Evolutionary conservation across 192 early-diverging fungal species (phyloP).

Genomic region (Mortierella claussenii): DNA sequence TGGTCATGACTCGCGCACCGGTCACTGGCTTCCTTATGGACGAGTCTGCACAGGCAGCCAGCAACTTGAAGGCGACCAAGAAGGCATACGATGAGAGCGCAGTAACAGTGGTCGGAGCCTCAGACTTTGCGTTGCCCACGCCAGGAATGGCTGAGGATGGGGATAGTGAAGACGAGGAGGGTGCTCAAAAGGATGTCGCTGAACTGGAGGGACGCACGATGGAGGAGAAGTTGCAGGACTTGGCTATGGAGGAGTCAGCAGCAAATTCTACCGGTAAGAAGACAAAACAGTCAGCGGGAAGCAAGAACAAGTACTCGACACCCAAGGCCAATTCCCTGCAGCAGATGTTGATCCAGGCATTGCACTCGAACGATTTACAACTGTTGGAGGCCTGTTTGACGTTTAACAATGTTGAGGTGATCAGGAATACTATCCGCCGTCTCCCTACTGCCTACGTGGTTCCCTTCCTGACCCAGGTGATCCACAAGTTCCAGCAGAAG

Average conservation of each 20-base stretch:
- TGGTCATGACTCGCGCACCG: constrained; percentile 44
- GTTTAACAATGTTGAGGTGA: constrained; percentile 56
- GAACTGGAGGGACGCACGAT: constrained; percentile 48
- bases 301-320: constrained; percentile 37
- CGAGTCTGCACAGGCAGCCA: constrained; percentile 56
- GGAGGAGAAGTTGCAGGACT: constrained; percentile 56
- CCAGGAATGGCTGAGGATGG: constrained; percentile 21
- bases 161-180: constrained; percentile 25
- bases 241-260: constrained; percentile 52
- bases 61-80: constrained; percentile 62
- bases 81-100: constrained; percentile 65
- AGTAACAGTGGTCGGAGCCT: constrained; percentile 55
- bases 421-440: constrained; percentile 60
- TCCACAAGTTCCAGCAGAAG: constrained; percentile 60
- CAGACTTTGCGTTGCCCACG: constrained; percentile 54
- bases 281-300: constrained; percentile 24
- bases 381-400: constrained; percentile 60
- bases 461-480: constrained; percentile 59
- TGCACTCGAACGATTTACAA: constrained; percentile 62
- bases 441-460: constrained; percentile 62
- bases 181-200: constrained; percentile 14
- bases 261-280: constrained; percentile 28
- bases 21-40: constrained; percentile 59
- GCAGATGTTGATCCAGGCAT: constrained; percentile 63
- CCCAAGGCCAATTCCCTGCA: constrained; percentile 63